Evolutionary conservation across 75 land plant species (phyloP).

Genomic region (Chamaecyparis obtusa): DNA sequence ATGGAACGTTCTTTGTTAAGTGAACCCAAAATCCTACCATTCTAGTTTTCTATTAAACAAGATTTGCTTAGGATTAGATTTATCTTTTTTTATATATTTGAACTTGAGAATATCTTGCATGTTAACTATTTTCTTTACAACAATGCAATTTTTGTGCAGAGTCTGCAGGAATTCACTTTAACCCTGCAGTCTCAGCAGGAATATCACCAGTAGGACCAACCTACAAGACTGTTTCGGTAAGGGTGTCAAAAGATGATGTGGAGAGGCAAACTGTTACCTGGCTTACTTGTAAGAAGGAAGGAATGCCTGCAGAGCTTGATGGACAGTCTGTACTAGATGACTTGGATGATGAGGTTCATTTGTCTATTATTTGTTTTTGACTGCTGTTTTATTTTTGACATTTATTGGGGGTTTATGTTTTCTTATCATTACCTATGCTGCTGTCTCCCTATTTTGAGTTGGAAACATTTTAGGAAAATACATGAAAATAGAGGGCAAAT

Average conservation of each 20-base stretch:
- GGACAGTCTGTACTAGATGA: constrained; percentile 40
- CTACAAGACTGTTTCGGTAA: constrained; percentile 45
- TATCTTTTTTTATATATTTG: not conserved
- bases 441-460: not conserved
- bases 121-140: not conserved
- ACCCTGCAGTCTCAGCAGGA: constrained; percentile 35
- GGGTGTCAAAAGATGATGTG: constrained; percentile 5
- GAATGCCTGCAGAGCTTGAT: constrained; percentile 30
- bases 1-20: not conserved
- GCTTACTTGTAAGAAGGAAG: constrained; percentile 50
- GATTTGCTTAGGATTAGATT: not conserved
- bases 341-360: constrained; percentile 37
- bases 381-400: not conserved
- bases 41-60: not conserved
- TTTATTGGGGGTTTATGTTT: no score
- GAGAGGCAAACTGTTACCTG: constrained; percentile 26
- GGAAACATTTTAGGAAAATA: not conserved
- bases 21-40: not conserved
- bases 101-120: not conserved
- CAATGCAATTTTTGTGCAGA: constrained; percentile 16
- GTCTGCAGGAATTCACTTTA: constrained; percentile 33
- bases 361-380: not conserved
- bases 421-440: not conserved
- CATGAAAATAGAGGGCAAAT: not conserved
- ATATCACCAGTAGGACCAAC: constrained; percentile 34